phyloP scores from a whole-genome alignment of 2,329 filamentous ascomycete genomes.

The Aureobasidium musti region DNA sequence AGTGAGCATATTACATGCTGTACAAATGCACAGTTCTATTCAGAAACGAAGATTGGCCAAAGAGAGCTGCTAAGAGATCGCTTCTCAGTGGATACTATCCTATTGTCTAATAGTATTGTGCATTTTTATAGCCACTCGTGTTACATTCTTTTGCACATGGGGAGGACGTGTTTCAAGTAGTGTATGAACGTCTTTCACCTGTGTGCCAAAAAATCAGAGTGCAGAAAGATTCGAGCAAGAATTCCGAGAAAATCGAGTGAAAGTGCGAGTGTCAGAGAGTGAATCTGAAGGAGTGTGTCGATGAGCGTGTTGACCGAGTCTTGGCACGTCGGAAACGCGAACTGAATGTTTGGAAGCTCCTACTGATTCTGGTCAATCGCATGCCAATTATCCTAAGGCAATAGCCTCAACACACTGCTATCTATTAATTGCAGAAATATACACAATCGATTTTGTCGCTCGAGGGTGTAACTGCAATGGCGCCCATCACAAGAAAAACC shows the following conservation, averaged over 20 bases:
- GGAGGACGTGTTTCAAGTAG: too few species aligned
- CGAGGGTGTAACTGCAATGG: slow-evolving; percentile 4
- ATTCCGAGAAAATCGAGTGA: not conserved
- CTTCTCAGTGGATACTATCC: too few species aligned
- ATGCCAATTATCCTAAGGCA: not conserved
- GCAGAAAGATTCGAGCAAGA: too few species aligned
- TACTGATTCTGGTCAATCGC: not conserved
- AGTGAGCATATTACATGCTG: too few species aligned
- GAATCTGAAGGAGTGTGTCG: not conserved
- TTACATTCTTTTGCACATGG: too few species aligned
- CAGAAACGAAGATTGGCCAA: too few species aligned
- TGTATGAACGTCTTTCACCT: too few species aligned
- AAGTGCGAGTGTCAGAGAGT: not conserved
- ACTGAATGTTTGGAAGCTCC: slow-evolving; percentile 10
- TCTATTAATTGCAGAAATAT: not conserved
- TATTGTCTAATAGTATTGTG: too few species aligned
- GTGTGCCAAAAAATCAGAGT: too few species aligned
- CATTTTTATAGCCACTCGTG: too few species aligned
- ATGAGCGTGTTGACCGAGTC: not conserved
- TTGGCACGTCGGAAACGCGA: slow-evolving; percentile 5
- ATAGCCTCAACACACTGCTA: not conserved
- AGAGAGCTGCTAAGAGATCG: too few species aligned
- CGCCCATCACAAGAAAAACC: slow-evolving; percentile 18
- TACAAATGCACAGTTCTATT: too few species aligned
- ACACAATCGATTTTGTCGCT: not conserved